Conservation (phyloP, 768 basidiomycete genomes). For the Rhodotorula taiwanensis region DNA sequence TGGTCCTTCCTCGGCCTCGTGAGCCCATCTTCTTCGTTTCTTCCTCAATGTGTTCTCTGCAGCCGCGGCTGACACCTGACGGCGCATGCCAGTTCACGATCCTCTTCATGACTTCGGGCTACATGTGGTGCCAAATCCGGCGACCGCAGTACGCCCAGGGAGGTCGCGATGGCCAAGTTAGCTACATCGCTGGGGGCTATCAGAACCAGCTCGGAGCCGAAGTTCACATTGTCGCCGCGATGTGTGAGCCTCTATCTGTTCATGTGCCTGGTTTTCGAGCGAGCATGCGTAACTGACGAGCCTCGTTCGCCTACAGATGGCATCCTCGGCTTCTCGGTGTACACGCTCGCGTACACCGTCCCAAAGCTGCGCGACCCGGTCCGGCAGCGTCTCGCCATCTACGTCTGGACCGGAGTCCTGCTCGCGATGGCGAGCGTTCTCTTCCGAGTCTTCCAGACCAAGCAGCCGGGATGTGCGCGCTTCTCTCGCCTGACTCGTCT, state of each 20-base stretch:
- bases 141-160: conserved; percentile 60
- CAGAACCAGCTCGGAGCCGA: conserved; percentile 89
- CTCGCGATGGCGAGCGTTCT: conserved; percentile 29
- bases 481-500: background rate
- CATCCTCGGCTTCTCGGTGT: conserved; percentile 66
- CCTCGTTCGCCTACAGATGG: conserved; percentile 60
- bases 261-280: background rate
- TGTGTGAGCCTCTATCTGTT: conserved; percentile 59
- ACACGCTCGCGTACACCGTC: conserved; percentile 61
- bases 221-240: conserved; percentile 71
- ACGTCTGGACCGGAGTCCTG: conserved; percentile 62
- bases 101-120: conserved; percentile 79
- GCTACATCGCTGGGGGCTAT: conserved; percentile 80
- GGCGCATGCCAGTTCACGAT: conserved; percentile 53
- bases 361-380: conserved; percentile 64
- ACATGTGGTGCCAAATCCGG: conserved; percentile 95
- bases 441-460: conserved; percentile 29
- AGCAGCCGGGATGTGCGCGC: conserved; percentile 29
- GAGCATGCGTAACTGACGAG: background rate
- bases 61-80: conserved; percentile 39
- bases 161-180: conserved; percentile 48
- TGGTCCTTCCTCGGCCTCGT: conserved; percentile 31
- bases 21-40: conserved; percentile 7
- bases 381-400: conserved; percentile 77
- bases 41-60: conserved; percentile 38